Percentiles rank a stretch among this genome's conserved stretches.
Conservation (phyloP, 2,329 filamentous ascomycete species). For the Hysterium pulicare region DNA sequence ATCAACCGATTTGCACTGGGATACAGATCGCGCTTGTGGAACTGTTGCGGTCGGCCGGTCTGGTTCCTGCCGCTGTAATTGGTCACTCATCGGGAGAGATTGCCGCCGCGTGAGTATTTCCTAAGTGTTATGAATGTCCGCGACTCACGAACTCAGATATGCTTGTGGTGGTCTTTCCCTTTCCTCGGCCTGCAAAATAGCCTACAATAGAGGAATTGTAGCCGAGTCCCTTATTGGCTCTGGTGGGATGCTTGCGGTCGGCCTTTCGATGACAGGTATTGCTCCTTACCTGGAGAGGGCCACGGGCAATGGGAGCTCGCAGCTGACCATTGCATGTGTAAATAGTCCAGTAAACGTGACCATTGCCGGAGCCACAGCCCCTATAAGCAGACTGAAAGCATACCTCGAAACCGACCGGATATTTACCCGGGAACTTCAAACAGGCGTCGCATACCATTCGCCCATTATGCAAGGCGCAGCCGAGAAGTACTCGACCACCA, state of each 20-base stretch:
- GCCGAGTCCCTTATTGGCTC: slow-evolving; percentile 14
- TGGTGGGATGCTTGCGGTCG: slow-evolving; percentile 32
- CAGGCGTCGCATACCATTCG: slow-evolving; percentile 44
- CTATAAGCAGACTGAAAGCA: slow-evolving; percentile 26
- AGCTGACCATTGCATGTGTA: slow-evolving; percentile 13
- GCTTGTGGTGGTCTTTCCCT: slow-evolving; percentile 11
- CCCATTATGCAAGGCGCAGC: slow-evolving; percentile 37
- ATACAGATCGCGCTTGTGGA: slow-evolving; percentile 21
- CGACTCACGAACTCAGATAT: too few species aligned
- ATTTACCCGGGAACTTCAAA: slow-evolving; percentile 37
- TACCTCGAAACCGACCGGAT: slow-evolving; percentile 30
- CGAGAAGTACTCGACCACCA: slow-evolving; percentile 18
- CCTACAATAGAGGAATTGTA: background rate
- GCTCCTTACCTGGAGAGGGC: slow-evolving; percentile 17
- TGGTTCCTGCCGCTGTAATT: slow-evolving; percentile 13
- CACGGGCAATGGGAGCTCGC: slow-evolving; percentile 3
- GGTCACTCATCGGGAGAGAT: slow-evolving; percentile 35
- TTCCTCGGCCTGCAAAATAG: slow-evolving; percentile 2
- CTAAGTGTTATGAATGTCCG: too few species aligned
- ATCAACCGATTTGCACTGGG: slow-evolving; percentile 18
- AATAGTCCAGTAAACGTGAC: slow-evolving; percentile 43
- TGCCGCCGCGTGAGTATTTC: slow-evolving; percentile 18
- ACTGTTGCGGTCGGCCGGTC: slow-evolving; percentile 11
- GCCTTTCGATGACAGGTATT: slow-evolving; percentile 21
- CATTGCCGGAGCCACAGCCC: slow-evolving; percentile 39